These are phyloP conservation scores for Linum tenue DNA, from an alignment of 345 rosid genomes.

Conservation along the genomic window DNA sequence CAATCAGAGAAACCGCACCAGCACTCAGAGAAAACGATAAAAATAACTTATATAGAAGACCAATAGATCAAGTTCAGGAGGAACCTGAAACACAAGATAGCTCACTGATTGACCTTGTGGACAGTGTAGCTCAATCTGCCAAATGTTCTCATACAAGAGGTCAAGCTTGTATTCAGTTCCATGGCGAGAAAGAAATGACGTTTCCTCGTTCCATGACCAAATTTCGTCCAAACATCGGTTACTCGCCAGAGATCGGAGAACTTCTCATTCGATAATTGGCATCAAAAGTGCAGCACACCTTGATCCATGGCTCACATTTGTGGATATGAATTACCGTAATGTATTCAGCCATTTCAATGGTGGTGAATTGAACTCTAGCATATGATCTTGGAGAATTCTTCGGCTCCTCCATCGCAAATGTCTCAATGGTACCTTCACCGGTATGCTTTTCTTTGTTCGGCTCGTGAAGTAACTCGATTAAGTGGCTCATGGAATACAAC, in stretches of 20 bases:
- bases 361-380: constrained; percentile 59
- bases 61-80: background rate
- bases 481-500: too few species aligned
- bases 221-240: constrained; percentile 33
- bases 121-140: constrained; percentile 61
- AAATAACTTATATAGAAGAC: background rate
- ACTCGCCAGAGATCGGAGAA: constrained; percentile 40
- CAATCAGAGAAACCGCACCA: background rate
- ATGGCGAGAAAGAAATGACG: constrained; percentile 37
- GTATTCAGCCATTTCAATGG: constrained; percentile 17
- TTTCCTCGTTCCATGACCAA: constrained; percentile 45
- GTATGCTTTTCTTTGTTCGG: constrained; percentile 23
- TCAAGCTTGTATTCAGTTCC: constrained; percentile 45
- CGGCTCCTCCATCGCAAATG: constrained; percentile 30
- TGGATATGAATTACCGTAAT: constrained; percentile 36
- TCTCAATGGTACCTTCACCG: constrained; percentile 33
- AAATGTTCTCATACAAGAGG: constrained; percentile 62
- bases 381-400: constrained; percentile 24
- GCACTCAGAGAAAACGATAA: background rate
- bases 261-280: constrained; percentile 39
- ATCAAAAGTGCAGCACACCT: constrained; percentile 46
- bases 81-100: constrained; percentile 63
- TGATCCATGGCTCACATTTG: constrained; percentile 31
- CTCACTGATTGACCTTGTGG: constrained; percentile 17
- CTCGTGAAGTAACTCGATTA: too few species aligned